These are phyloP conservation scores for Basidioascus undulatus DNA, from an alignment of 768 basidiomycete species.

Conservation along the genomic window DNA sequence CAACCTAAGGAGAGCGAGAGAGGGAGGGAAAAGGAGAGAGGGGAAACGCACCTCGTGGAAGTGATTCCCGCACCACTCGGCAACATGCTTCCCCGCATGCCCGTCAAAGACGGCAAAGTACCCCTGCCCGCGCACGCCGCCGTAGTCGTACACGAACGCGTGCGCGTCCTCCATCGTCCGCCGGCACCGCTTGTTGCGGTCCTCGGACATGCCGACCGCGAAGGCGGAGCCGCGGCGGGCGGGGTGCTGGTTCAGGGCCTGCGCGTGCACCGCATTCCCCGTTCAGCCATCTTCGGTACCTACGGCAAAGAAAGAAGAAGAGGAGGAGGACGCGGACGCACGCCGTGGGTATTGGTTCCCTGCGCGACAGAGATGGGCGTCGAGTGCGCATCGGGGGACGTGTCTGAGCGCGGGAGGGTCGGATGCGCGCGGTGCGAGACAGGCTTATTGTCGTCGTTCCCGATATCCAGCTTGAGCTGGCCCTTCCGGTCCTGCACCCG, in stretches of 20 bases:
- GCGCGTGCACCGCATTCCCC: background rate
- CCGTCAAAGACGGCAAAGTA: slow-evolving; percentile 98
- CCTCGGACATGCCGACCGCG: slow-evolving; percentile 53
- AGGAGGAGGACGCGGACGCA: slow-evolving; percentile 19
- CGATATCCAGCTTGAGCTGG: too few relatives aligned
- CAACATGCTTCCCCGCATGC: slow-evolving; percentile 93
- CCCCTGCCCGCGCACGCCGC: slow-evolving; percentile 59
- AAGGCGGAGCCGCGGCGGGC: slow-evolving; percentile 21
- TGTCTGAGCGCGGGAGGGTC: slow-evolving; percentile 3
- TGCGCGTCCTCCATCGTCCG: slow-evolving; percentile 95
- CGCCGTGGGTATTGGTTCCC: slow-evolving; percentile 47
- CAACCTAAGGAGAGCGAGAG: background rate
- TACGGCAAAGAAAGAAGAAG: background rate
- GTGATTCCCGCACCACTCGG: slow-evolving; percentile 92
- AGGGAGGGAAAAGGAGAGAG: background rate
- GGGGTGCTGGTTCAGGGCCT: slow-evolving; percentile 58
- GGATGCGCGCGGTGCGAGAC: too few relatives aligned
- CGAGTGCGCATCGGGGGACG: slow-evolving; percentile 41
- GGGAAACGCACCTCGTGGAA: slow-evolving; percentile 49
- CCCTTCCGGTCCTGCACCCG: too few relatives aligned
- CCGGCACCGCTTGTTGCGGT: slow-evolving; percentile 50
- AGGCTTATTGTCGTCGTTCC: too few relatives aligned
- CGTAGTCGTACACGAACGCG: slow-evolving; percentile 87
- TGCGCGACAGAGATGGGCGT: slow-evolving; percentile 60
- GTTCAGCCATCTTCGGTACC: background rate